A percentile compares a stretch with the other conserved stretches of the same genome.
phyloP scores from a whole-genome alignment of 1,284 basidiomycete species.

The Tremellales sp. region DNA sequence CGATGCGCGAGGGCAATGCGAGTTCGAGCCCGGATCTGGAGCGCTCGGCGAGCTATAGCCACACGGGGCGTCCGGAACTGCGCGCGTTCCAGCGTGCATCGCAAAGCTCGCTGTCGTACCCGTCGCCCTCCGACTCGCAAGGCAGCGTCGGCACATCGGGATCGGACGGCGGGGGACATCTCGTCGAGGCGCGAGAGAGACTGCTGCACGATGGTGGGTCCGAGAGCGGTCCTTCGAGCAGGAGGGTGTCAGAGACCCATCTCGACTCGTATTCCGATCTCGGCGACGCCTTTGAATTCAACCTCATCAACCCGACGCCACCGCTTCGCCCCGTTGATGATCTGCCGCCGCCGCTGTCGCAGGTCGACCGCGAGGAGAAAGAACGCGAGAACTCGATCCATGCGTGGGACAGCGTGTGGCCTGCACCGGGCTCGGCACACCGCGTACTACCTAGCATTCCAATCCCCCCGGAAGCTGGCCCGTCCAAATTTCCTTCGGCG shows the following conservation, averaged over 20 bases:
- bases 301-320: conserved; percentile 29
- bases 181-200: conserved; percentile 29
- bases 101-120: conserved; percentile 20
- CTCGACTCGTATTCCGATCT: conserved; percentile 5
- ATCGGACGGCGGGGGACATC: conserved; percentile 29
- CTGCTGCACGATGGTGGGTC: conserved; percentile 12
- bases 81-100: conserved; percentile 31
- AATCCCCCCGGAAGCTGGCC: conserved; percentile 9
- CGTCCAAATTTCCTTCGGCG: conserved; percentile 33
- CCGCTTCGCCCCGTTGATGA: conserved; percentile 14
- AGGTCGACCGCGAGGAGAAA: conserved; percentile 4
- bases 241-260: background rate
- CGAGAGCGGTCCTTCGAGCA: conserved; percentile 5
- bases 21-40: background rate
- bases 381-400: conserved; percentile 22
- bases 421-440: conserved; percentile 25
- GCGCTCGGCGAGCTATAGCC: background rate
- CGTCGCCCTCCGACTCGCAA: conserved; percentile 9
- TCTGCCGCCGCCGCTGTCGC: conserved; percentile 3
- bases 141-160: conserved; percentile 3
- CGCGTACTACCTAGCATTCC: conserved; percentile 10
- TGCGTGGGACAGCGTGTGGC: conserved; percentile 48
- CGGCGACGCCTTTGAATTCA: conserved; percentile 9
- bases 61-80: conserved; percentile 20
- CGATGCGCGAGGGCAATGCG: background rate